These are phyloP conservation scores for Lenzites betulinus DNA, from an alignment of 768 basidiomycete genomes.

Conservation along the genomic window DNA sequence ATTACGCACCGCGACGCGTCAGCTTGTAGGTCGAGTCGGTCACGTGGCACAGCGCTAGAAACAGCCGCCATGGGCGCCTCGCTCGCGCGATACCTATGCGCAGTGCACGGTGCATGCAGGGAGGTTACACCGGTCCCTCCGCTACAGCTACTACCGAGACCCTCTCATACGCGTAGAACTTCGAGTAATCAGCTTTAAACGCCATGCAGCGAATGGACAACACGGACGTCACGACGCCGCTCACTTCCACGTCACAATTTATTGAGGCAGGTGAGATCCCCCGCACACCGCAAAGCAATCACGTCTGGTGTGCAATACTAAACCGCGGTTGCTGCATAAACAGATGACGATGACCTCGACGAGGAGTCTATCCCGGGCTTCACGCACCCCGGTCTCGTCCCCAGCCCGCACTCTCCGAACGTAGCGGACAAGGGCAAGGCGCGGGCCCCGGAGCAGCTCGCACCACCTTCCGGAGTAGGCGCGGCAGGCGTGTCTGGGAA, in stretches of 20 bases:
- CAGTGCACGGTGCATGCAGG: neutral
- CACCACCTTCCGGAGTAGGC: conserved; percentile 41
- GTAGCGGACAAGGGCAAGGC: conserved; percentile 69
- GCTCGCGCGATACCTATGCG: neutral
- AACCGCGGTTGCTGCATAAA: conserved; percentile 1
- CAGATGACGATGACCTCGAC: conserved; percentile 84
- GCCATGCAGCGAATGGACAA: conserved; percentile 24
- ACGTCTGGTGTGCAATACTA: neutral
- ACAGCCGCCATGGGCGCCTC: conserved; percentile 10
- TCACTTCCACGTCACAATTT: conserved; percentile 68
- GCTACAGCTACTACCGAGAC: conserved; percentile 4
- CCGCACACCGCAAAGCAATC: neutral
- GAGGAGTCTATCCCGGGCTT: conserved; percentile 83
- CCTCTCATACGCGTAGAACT: too few species aligned
- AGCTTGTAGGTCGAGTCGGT: conserved; percentile 21
- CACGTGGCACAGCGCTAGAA: conserved; percentile 16
- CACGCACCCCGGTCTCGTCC: conserved; percentile 58
- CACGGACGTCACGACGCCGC: conserved; percentile 26
- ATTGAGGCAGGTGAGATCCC: conserved; percentile 69
- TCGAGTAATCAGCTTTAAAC: too few species aligned
- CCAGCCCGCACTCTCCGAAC: conserved; percentile 36
- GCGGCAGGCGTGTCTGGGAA: conserved; percentile 60
- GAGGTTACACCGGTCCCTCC: conserved; percentile 4
- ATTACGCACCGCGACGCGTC: conserved; percentile 37
- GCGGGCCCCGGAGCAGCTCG: conserved; percentile 57